These are phyloP conservation scores for Penicilliopsis zonata DNA, from an alignment of 495 filamentous ascomycete species.

Conservation along the genomic window DNA sequence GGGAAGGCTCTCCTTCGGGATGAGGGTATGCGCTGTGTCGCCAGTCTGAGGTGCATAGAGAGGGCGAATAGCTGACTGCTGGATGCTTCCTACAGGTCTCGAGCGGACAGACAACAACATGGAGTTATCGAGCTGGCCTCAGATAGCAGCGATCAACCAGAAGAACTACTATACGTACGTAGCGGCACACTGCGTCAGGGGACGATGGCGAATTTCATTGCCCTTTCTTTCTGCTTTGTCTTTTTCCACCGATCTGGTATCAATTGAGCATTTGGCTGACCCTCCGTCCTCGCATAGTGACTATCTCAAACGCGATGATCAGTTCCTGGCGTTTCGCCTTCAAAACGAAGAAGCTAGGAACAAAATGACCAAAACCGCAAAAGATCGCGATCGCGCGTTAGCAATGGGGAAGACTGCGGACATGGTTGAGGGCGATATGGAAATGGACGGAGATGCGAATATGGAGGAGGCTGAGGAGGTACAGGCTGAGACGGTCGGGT, in stretches of 20 bases:
- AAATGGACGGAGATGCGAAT: constrained; percentile 47
- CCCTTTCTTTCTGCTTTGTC: not conserved
- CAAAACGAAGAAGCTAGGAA: constrained; percentile 74
- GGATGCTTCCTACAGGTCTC: constrained; percentile 45
- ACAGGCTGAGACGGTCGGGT: constrained; percentile 54
- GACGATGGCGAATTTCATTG: not conserved
- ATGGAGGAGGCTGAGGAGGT: constrained; percentile 48
- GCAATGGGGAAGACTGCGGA: constrained; percentile 48
- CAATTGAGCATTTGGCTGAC: too few relatives aligned
- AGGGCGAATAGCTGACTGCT: too few relatives aligned
- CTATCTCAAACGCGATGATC: constrained; percentile 96
- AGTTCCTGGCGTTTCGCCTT: constrained; percentile 76
- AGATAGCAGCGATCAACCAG: constrained; percentile 86
- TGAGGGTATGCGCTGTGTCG: constrained; percentile 34
- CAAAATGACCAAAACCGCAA: constrained; percentile 66
- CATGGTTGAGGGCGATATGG: constrained; percentile 37
- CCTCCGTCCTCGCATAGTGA: constrained; percentile 44
- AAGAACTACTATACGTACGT: constrained; percentile 99
- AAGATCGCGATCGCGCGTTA: constrained; percentile 75
- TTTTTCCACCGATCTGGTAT: too few relatives aligned
- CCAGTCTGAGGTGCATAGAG: too few relatives aligned
- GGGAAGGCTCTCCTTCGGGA: constrained; percentile 51
- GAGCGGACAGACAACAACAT: constrained; percentile 96
- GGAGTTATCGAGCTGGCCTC: constrained; percentile 87
- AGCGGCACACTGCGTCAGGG: too few relatives aligned